A percentile compares a stretch with the other conserved stretches of the same genome.
Evolutionary conservation across 2,329 filamentous ascomycete species (phyloP).

Genomic region (Colletotrichum sp.): DNA sequence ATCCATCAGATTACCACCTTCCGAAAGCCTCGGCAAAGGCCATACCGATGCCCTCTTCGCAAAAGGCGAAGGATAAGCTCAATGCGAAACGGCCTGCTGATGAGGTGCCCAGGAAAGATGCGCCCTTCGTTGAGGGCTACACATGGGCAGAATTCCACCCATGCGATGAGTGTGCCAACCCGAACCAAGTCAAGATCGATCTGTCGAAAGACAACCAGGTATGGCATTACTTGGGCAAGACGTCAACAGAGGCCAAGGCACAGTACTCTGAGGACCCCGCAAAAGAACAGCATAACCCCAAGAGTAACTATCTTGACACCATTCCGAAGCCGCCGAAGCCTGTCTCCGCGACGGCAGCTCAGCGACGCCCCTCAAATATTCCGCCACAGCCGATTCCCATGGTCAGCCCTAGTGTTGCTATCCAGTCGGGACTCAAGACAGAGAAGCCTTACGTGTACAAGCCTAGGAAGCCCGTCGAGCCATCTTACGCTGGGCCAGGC

Average conservation of each 20-base stretch:
- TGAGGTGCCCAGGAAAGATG: slow-evolving; percentile 68
- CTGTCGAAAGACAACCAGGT: slow-evolving; percentile 74
- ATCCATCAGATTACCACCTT: slow-evolving; percentile 72
- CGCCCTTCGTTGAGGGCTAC: slow-evolving; percentile 70
- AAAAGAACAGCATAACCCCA: slow-evolving; percentile 66
- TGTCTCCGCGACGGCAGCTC: slow-evolving; percentile 31
- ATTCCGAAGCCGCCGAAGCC: slow-evolving; percentile 59
- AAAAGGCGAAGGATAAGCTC: slow-evolving; percentile 69
- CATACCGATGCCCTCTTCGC: slow-evolving; percentile 70
- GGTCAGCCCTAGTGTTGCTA: not conserved
- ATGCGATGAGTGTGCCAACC: slow-evolving; percentile 57
- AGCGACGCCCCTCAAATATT: slow-evolving; percentile 10
- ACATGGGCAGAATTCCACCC: slow-evolving; percentile 83
- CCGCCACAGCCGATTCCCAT: slow-evolving; percentile 19
- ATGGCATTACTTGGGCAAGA: slow-evolving; percentile 87
- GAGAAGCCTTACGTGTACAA: slow-evolving; percentile 62
- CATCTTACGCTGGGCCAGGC: slow-evolving; percentile 24
- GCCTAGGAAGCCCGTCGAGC: slow-evolving; percentile 42
- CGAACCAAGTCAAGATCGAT: slow-evolving; percentile 72
- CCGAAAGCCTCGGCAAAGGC: slow-evolving; percentile 78
- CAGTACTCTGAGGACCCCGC: slow-evolving; percentile 84
- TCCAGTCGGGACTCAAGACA: slow-evolving; percentile 25
- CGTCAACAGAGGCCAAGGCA: slow-evolving; percentile 87
- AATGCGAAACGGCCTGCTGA: slow-evolving; percentile 68
- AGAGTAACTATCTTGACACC: slow-evolving; percentile 76